phyloP scores from a whole-genome alignment of 805 yeast species.

The Hyphopichia homilentoma region DNA sequence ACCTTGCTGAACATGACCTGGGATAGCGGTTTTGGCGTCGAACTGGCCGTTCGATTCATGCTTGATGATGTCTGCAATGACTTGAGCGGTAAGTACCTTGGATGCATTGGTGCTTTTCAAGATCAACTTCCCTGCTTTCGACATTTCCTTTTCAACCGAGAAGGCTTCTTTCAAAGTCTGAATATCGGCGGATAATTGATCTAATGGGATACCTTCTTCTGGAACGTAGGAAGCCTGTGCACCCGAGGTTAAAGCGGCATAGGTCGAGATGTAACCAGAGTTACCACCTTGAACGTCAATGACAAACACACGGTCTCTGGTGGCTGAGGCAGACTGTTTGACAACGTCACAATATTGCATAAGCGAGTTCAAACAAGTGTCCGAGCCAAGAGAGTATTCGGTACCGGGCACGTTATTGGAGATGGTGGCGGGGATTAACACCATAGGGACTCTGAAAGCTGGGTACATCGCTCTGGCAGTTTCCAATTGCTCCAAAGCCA shows the following conservation, averaged over 20 bases:
- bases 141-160: slow-evolving; percentile 70
- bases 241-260: slow-evolving; percentile 80
- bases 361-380: slow-evolving; percentile 89
- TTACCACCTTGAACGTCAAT: slow-evolving; percentile 98
- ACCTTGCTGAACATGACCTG: slow-evolving; percentile 99
- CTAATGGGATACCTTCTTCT: slow-evolving; percentile 70
- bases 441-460: slow-evolving; percentile 90
- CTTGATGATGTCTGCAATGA: slow-evolving; percentile 78
- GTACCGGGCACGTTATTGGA: slow-evolving; percentile 99
- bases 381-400: slow-evolving; percentile 91
- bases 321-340: slow-evolving; percentile 91
- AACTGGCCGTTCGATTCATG: slow-evolving; percentile 74
- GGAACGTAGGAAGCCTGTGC: slow-evolving; percentile 91
- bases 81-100: slow-evolving; percentile 72
- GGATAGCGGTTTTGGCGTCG: slow-evolving; percentile 92
- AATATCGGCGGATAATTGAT: slow-evolving; percentile 73
- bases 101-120: slow-evolving; percentile 85
- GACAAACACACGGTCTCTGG: slow-evolving; percentile 91
- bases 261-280: slow-evolving; percentile 89
- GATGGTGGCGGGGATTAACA: slow-evolving; percentile 90
- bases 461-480: slow-evolving; percentile 78
- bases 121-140: slow-evolving; percentile 80
- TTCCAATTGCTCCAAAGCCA: slow-evolving; percentile 76
- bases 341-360: slow-evolving; percentile 93
- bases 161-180: slow-evolving; percentile 64